Conservation (phyloP, 768 basidiomycete genomes). For the Macrolepiota dolichaula region DNA sequence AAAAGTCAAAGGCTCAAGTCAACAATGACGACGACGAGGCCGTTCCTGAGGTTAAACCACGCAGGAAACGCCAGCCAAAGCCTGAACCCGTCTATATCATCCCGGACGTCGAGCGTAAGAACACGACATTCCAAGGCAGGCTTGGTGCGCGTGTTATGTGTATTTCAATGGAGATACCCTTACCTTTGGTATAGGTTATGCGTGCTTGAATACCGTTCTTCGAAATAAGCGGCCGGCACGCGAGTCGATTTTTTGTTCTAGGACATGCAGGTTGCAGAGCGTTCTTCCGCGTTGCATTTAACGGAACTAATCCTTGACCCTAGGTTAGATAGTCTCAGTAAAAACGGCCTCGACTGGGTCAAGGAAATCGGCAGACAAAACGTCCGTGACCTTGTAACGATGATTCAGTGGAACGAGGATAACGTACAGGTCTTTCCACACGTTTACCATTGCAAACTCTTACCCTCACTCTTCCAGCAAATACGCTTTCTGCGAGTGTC, state of each 20-base stretch:
- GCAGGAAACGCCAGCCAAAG: slow-evolving; percentile 26
- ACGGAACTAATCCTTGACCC: slow-evolving; percentile 17
- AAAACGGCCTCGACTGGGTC: slow-evolving; percentile 79
- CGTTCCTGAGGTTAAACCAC: slow-evolving; percentile 5
- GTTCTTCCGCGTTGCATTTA: not conserved
- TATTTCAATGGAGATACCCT: not conserved
- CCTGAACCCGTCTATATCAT: slow-evolving; percentile 63
- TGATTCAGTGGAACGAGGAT: slow-evolving; percentile 90
- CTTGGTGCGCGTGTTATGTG: slow-evolving; percentile 33
- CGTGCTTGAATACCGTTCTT: slow-evolving; percentile 83
- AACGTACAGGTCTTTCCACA: slow-evolving; percentile 43
- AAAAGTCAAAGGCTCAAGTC: not conserved
- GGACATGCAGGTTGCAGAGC: slow-evolving; percentile 52
- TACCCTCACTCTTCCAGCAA: slow-evolving; percentile 31
- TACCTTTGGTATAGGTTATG: slow-evolving; percentile 50
- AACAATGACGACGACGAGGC: slow-evolving; percentile 10
- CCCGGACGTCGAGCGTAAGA: slow-evolving; percentile 63
- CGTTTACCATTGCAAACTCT: not conserved
- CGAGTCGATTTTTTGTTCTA: slow-evolving; percentile 71
- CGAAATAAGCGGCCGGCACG: slow-evolving; percentile 64
- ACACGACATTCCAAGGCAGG: slow-evolving; percentile 68
- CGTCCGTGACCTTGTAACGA: slow-evolving; percentile 60
- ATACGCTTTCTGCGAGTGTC: slow-evolving; percentile 89
- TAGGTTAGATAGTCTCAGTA: slow-evolving; percentile 74
- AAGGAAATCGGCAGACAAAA: slow-evolving; percentile 81